Evolutionary conservation across 139 green algal genomes (phyloP), one percentile per base, ranked within the genome.

Genomic region (Chlamydomonas sphaeroides): DNA sequence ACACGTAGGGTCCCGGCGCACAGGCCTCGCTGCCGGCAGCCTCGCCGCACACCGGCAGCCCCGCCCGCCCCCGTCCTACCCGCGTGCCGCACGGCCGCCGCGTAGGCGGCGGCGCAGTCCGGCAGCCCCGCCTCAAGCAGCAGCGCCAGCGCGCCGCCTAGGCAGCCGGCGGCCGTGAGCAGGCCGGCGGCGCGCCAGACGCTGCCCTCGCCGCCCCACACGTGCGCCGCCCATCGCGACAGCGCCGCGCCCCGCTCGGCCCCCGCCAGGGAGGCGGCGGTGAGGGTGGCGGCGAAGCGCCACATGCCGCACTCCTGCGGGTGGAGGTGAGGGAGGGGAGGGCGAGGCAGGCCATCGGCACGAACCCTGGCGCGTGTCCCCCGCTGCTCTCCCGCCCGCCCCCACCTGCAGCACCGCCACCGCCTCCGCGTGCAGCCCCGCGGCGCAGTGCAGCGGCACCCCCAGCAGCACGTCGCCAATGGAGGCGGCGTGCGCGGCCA

Each of bases 391-490:
- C 20, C 5, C 18, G 53, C 17, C 11, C 59, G 0, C 30, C 59
- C 65, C n/a, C 49, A 83, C 91, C 63, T 95, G 91, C 67, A 94
- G 86, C 32, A 90, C 42, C 8, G 33, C 42, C 21, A 90, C 86
- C 8, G 90, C 93, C 68, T 95, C 92, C 5, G 67, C 65, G 0
- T 87, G 77, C 79, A 95, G 79, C 0, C 90, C 93, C 35, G 91
- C 93, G 25, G 94, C 92, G 84, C 89, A 94, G 53, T 96, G 91
- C 53, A 98, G 89, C 25, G 94, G 93, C 45, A 96, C 93, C 0
- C 89, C 92, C 61, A 98, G 89, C 84, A 97, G 88, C n/a, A 81
- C 74, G 75, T 98, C 95, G 1, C 94, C 94, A 45, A 94, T 79
- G 20, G 61, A 85, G n/a, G 93, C 89, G 25, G 93, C 92, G 68